Base-by-base conservation (phyloP, 805 yeast species). In the Ogataea paradorogensis region DNA sequence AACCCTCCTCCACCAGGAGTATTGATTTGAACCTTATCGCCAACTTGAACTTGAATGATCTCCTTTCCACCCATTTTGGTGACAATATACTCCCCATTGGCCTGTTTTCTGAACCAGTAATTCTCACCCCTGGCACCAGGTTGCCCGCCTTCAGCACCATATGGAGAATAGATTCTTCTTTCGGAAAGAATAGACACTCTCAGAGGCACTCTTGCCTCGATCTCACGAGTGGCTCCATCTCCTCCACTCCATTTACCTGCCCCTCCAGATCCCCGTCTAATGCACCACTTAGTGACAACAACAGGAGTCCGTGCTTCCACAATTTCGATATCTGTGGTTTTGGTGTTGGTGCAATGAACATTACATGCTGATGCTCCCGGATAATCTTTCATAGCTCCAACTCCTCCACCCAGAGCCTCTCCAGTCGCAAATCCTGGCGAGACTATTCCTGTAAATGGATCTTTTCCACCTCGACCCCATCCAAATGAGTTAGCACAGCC, bases 401-500 rank as follows among this genome's bases (percentile, higher is more conserved):
- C 66, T 14, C 80, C 80, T 25, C 77, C 78, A 43, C 77, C 74
- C 27, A 74, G 67, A 5, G 80, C 73, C 48, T 74, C 80, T 43
- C 73, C 73, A 46, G 72, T 71, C 1, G 78, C 79, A 56, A 74
- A 74, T 9, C 75, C 72, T 41, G 70, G 70, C 6, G 63, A 57
- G n/a, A 68, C 51, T 14, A 58, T 55, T 28, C 75, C 64, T 9
- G 66, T 60, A 13, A 43, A 54, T 15, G 59, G 56, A 38, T 67
- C 65, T 42, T 71, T 51, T 47, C 66, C 67, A 36, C 66, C 79
- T 15, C 70, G 63, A 31, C 82, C 82, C 61, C 74, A 76, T 5
- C 78, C 76, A 52, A 76, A 70, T 52, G 75, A 74, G 58, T 76
- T 76, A 54, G 77, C 74, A 45, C 79, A 74, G 20, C 80, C 79